Base-by-base conservation (phyloP, 1,139 yeast genomes). In the Yamadazyma friedrichii region DNA sequence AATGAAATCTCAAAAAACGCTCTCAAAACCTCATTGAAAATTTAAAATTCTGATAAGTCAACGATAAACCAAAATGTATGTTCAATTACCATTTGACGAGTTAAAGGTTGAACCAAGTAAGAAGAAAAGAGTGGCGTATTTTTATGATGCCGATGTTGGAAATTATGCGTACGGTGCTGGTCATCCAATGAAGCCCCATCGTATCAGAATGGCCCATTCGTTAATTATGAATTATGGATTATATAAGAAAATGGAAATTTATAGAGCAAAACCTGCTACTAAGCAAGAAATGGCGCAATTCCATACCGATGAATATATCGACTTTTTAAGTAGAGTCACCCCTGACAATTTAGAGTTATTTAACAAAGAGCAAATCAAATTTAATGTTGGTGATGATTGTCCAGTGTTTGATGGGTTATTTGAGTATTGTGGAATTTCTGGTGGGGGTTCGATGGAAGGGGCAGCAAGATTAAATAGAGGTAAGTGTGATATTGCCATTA, bases 241-340 rank as follows among this genome's bases (percentile, higher is more conserved):
- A 45, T 91, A 93, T 70, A 88, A 91, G 65, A 87, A 91, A 67
- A 93, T 93, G 97, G 98, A 93, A 64, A 91, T 93, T 42, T 91
- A 91, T 63, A 70, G 95, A 41, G 98, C 98, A 38, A 93, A 93
- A 63, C 98, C 98, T 0, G 98, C 98, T 33, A 91, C 98, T 25
- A 87, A 89, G 60, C 97, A 91, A 64, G 98, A 93, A 60, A 91
- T 93, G 97, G 89, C 97, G 56, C 98, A 93, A 65, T 91, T 93
- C 62, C 98, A 93, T 62, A 89, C 98, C 3, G 98, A 93, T 65
- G 98, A 93, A 62, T 93, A 93, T 62, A 87, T 93, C 50, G 98
- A 93, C 64, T 93, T 93, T 60, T 70, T 93, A 51, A 85, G 95
- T 39, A 76, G 98, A 43, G 97, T 89, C 25, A 84, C 96, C 4